Evolutionary conservation across 441 rosid species (phyloP), one percentile per base, ranked within the genome.

Genomic region (Aleurites moluccanus): DNA sequence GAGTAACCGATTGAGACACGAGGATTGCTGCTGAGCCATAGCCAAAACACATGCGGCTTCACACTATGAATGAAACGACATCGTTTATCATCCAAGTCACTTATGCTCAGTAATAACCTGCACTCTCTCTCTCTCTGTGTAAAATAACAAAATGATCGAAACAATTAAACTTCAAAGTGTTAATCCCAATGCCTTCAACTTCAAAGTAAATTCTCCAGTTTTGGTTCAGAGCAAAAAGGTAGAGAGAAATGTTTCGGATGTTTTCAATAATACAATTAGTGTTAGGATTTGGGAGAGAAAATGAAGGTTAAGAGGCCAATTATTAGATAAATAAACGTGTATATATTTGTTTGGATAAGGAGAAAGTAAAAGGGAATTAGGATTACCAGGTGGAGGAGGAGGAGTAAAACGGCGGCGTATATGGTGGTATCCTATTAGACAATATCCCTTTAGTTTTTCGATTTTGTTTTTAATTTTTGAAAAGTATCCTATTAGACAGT

Each of bases 21-120:
- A 91, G 59, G 99, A 93, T 78, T 95, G 99, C 85, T 92, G 96
- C 85, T 92, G 96, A 81, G 98, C 97, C 99, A 95, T 95, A 73
- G 65, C 67, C 72, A 50, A 79, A 72, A 50, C 62, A 30, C 57
- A 75, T 75, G 81, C 64, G 74, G 69, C 77, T 67, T 79, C 75
- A 79, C 64, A 78, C 65, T 80, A 68, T 42, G 67, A 69, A 77
- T 45, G 67, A 79, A 82, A 73, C 81, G 79, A 70, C 88, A 80
- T 75, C 84, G 82, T 80, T 75, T 67, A 81, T 75, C 86, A 83
- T 86, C 83, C 88, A 84, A 83, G 18, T 79, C 75, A 75, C 82
- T 75, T 40, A 44, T 7, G 33, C 16, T 3, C 35, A 2, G 35
- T 25, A 25, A 57, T 18, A 10, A 57, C 10, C 10, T 10, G 5